phyloP scores from a whole-genome alignment of 345 rosid species.

The Aurinia saxatilis region DNA sequence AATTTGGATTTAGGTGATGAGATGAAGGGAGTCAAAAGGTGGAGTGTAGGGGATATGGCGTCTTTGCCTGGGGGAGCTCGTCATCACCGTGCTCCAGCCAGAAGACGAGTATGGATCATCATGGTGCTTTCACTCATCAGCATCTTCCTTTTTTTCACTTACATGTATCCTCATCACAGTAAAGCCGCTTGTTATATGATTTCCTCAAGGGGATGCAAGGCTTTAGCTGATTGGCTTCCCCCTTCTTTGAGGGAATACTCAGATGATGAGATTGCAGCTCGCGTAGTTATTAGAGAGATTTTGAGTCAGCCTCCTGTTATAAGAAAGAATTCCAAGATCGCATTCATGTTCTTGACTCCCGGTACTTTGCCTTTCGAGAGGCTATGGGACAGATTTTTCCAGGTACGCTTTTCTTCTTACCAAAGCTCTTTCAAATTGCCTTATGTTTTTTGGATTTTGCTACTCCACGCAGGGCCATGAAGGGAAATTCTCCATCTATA shows the following conservation, averaged over 20 bases:
- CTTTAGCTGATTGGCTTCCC: conserved; percentile 81
- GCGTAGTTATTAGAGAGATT: conserved; percentile 62
- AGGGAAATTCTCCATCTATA: conserved; percentile 55
- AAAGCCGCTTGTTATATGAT: conserved; percentile 70
- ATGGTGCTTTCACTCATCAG: conserved; percentile 61
- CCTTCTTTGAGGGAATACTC: conserved; percentile 77
- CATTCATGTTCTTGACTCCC: conserved; percentile 87
- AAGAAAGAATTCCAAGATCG: conserved; percentile 59
- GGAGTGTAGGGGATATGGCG: conserved; percentile 65
- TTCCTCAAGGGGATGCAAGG: conserved; percentile 82
- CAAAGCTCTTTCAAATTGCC: neutral
- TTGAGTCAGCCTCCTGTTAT: conserved; percentile 43
- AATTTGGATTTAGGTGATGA: conserved; percentile 20
- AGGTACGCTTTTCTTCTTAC: conserved; percentile 32
- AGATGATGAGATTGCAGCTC: conserved; percentile 80
- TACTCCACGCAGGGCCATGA: conserved; percentile 48
- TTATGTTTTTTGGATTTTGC: neutral
- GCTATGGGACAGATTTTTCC: conserved; percentile 89
- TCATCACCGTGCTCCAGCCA: conserved; percentile 49
- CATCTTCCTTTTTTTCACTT: conserved; percentile 61
- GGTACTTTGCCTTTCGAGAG: conserved; percentile 85
- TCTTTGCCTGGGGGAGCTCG: conserved; percentile 66
- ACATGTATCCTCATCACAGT: conserved; percentile 74
- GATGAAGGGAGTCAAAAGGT: conserved; percentile 68
- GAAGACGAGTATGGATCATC: conserved; percentile 84